Evolutionary conservation across 257 asterid species (phyloP).

Genomic region (Paraleonurus japonicus): DNA sequence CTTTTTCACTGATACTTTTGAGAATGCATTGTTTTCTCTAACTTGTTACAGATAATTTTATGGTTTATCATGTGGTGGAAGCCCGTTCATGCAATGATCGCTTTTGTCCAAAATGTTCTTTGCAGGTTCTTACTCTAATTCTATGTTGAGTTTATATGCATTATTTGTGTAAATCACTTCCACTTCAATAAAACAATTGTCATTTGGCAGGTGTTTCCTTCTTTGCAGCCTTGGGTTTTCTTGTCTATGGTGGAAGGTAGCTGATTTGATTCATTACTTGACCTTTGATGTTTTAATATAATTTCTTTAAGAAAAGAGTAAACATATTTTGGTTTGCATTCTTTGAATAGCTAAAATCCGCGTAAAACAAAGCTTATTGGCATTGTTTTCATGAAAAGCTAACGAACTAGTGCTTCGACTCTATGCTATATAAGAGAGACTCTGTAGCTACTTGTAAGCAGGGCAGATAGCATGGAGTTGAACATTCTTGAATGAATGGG

Average conservation of each 20-base stretch:
- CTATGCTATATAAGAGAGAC: neutral
- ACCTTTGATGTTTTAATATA: neutral
- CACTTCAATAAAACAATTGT: conserved; percentile 22
- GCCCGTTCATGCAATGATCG: conserved; percentile 56
- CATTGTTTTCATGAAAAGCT: neutral
- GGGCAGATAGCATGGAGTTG: neutral
- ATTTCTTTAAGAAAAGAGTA: too few relatives aligned
- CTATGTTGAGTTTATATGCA: neutral
- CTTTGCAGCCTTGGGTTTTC: conserved; percentile 93
- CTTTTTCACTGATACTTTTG: neutral
- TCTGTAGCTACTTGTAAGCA: neutral
- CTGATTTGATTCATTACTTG: conserved; percentile 23
- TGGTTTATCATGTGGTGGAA: conserved; percentile 94
- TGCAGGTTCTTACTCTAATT: conserved; percentile 57
- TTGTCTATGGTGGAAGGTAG: conserved; percentile 94
- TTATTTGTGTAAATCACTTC: neutral
- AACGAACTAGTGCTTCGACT: neutral
- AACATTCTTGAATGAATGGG: neutral
- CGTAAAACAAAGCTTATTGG: neutral
- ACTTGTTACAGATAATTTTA: conserved; percentile 56
- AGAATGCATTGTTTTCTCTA: conserved; percentile 10
- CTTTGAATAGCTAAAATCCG: neutral
- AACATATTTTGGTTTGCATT: neutral
- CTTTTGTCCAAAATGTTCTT: conserved; percentile 86
- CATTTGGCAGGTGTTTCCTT: conserved; percentile 46